A percentile compares a stretch with the other conserved stretches of the same genome.
phyloP scores from a whole-genome alignment of 306 rosid species.

The Alnus glutinosa region DNA sequence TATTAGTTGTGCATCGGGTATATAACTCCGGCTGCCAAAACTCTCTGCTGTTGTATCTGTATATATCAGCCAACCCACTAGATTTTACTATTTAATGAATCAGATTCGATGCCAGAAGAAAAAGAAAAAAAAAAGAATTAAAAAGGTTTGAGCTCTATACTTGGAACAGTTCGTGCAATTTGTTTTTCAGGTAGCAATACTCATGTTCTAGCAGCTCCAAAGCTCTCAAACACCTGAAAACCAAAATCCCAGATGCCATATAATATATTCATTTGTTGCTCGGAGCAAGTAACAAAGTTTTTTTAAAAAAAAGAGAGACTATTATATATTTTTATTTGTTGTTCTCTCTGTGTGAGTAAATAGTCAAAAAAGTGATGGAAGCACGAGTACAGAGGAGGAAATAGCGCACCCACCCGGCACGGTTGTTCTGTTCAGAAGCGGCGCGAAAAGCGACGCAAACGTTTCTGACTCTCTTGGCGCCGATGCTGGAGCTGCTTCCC shows the following conservation, averaged over 20 bases:
- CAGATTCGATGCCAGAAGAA: background rate
- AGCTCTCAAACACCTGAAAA: slow-evolving; percentile 76
- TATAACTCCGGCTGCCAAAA: slow-evolving; percentile 79
- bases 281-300: no score
- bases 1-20: slow-evolving; percentile 66
- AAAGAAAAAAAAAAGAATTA: background rate
- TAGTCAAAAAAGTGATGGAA: background rate
- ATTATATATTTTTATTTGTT: background rate
- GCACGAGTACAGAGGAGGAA: slow-evolving; percentile 30
- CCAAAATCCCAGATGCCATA: background rate
- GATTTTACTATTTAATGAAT: background rate
- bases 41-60: slow-evolving; percentile 85
- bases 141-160: slow-evolving; percentile 29
- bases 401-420: slow-evolving; percentile 52
- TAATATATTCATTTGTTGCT: no score
- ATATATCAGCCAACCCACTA: background rate
- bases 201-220: slow-evolving; percentile 88
- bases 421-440: slow-evolving; percentile 77
- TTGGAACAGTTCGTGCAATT: slow-evolving; percentile 86
- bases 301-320: no score
- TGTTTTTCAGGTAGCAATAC: slow-evolving; percentile 91
- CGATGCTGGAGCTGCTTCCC: slow-evolving; percentile 98
- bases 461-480: slow-evolving; percentile 84
- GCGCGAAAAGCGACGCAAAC: slow-evolving; percentile 93
- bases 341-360: background rate